These are phyloP conservation scores for Cantharellus cinnabarinus DNA, from an alignment of 768 basidiomycete species.

Conservation along the genomic window DNA sequence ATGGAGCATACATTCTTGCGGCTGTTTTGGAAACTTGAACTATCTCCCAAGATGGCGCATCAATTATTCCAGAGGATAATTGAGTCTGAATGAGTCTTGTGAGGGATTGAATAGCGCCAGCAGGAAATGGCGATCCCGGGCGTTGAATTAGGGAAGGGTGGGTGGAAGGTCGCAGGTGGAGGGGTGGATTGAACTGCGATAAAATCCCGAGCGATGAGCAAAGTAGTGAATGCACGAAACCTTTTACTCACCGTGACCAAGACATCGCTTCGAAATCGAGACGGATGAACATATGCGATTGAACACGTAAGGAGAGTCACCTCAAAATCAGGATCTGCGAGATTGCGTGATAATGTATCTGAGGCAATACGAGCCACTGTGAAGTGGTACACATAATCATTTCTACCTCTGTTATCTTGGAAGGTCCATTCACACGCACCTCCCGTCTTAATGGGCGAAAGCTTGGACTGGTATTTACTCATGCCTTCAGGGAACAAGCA, in stretches of 20 bases:
- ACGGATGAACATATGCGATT: slow-evolving; percentile 37
- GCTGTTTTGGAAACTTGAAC: slow-evolving; percentile 59
- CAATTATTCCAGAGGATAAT: slow-evolving; percentile 59
- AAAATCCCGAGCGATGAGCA: not conserved
- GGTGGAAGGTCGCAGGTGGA: slow-evolving; percentile 11
- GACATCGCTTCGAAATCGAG: slow-evolving; percentile 77
- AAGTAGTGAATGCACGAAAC: not conserved
- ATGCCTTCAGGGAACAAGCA: slow-evolving; percentile 77
- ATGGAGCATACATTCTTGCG: slow-evolving; percentile 60
- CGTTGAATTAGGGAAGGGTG: slow-evolving; percentile 3
- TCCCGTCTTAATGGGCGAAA: slow-evolving; percentile 75
- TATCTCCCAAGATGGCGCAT: slow-evolving; percentile 69
- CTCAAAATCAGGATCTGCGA: slow-evolving; percentile 45
- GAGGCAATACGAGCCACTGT: slow-evolving; percentile 65
- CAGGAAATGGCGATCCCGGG: slow-evolving; percentile 17
- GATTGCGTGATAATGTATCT: slow-evolving; percentile 51
- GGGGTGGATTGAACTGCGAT: slow-evolving; percentile 12
- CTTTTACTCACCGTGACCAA: slow-evolving; percentile 25
- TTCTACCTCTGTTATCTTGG: not conserved
- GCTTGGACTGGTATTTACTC: slow-evolving; percentile 69
- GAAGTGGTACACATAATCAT: not conserved
- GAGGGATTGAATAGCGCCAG: slow-evolving; percentile 33
- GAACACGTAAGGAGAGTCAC: slow-evolving; percentile 53
- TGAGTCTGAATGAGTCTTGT: slow-evolving; percentile 44
- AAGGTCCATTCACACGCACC: slow-evolving; percentile 22